A percentile compares a stretch with the other conserved stretches of the same genome.
Conservation (phyloP, 2,329 filamentous ascomycete genomes). For the Monilinia aucupariae region DNA sequence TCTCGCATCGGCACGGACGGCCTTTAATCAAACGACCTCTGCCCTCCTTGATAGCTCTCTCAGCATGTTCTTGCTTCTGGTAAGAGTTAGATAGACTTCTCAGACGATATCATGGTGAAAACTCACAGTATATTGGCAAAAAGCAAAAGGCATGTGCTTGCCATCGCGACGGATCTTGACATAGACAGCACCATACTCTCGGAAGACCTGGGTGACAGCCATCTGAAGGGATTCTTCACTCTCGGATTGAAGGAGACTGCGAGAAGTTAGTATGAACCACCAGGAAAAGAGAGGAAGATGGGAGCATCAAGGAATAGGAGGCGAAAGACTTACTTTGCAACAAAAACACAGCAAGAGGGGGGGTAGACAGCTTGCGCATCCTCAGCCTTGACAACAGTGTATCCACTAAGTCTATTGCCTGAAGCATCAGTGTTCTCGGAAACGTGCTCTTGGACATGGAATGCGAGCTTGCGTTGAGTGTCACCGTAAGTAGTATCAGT, state of each 20-base stretch:
- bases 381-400: constrained; percentile 23
- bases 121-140: constrained; percentile 57
- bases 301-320: not conserved
- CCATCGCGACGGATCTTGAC: constrained; percentile 58
- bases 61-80: constrained; percentile 47
- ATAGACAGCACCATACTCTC: constrained; percentile 50
- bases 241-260: constrained; percentile 47
- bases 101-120: not conserved
- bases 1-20: constrained; percentile 55
- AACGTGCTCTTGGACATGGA: constrained; percentile 20
- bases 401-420: constrained; percentile 13
- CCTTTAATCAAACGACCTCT: constrained; percentile 48
- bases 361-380: constrained; percentile 37
- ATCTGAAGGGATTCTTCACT: constrained; percentile 48
- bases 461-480: constrained; percentile 20
- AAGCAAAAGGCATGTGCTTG: constrained; percentile 58
- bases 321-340: constrained; percentile 53
- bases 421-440: constrained; percentile 12
- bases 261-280: not conserved
- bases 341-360: constrained; percentile 55
- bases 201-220: constrained; percentile 49
- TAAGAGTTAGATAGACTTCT: constrained; percentile 26
- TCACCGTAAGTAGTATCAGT: constrained; percentile 14
- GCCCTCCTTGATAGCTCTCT: constrained; percentile 43
- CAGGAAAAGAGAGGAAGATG: not conserved